Base-by-base conservation (phyloP, 805 yeast species). In the Yarrowia sp. region DNA sequence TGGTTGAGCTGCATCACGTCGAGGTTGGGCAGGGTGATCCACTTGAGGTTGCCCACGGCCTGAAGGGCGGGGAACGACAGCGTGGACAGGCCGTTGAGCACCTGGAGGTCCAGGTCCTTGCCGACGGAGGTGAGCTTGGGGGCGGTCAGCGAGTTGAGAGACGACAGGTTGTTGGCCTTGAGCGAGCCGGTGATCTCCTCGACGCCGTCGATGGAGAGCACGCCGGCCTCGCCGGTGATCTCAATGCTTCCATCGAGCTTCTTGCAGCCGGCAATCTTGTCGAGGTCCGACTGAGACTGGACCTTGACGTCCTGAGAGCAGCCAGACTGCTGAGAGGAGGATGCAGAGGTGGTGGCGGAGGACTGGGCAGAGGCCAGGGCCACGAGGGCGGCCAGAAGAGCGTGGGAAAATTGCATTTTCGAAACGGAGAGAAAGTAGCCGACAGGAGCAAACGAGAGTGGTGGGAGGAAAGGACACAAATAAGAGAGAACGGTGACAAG, bases 21-120 rank as follows among this genome's bases (percentile, higher is more conserved):
- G 72, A 93, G 84, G 68, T 91, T 93, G 73, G 97, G 97, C 74
- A 94, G 82, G 68, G 97, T 90, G 71, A 83, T 81, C 79, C 88
- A 85, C 75, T 80, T 77, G 71, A 94, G 83, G 33, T 44, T 47
- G 73, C 96, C 97, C 67, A 91, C 96, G 67, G 88, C 81, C 73
- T 85, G 80, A 74, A 93, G 84, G 69, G 81, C 78, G 67, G 96
- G 96, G 74, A 92, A 83, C 70, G 87, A 81, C 63, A 93, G 80
- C 63, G 84, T 76, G 67, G 79, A 69, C 74, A 94, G 81, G 65
- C 84, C 75, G 71, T 93, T 87, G 76, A 88, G 83, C 65, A 78
- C 77, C 67, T 78, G 73, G 67, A 94, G 78, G 65, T 76, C 74
- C 69, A 94, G 81, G 66, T 81, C 76, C 72, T 89, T 96, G 63